phyloP scores from a whole-genome alignment of 352 stramenopile species.

The Phytophthora fragariaefolia region DNA sequence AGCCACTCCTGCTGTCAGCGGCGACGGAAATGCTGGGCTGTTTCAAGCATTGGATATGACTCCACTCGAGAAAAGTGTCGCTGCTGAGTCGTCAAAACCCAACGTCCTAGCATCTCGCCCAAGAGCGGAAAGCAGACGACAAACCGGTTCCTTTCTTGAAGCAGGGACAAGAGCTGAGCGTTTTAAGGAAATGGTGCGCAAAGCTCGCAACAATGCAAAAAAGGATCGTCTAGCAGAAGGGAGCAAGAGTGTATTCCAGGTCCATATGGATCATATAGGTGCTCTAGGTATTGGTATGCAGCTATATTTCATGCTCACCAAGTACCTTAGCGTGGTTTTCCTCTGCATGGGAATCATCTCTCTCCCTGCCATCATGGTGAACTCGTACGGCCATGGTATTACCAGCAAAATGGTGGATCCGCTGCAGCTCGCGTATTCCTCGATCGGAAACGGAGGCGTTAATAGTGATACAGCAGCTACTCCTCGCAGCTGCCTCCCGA shows the following conservation, averaged over 20 bases:
- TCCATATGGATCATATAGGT: conserved; percentile 51
- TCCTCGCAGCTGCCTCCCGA: conserved; percentile 40
- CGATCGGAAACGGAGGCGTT: conserved; percentile 55
- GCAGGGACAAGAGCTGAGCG: conserved; percentile 22
- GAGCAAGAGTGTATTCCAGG: conserved; percentile 39
- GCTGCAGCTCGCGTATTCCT: conserved; percentile 50
- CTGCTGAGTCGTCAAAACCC: neutral
- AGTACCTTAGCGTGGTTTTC: conserved; percentile 48
- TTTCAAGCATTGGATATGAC: conserved; percentile 30
- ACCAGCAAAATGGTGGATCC: conserved; percentile 50
- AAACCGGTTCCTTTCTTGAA: conserved; percentile 14
- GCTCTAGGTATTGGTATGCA: conserved; percentile 61
- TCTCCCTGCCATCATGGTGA: conserved; percentile 49
- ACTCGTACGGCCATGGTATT: conserved; percentile 54
- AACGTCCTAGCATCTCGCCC: conserved; percentile 3
- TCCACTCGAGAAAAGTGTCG: conserved; percentile 17
- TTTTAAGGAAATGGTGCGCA: conserved; percentile 28
- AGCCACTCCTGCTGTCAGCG: neutral
- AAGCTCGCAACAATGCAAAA: conserved; percentile 17
- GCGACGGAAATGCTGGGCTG: neutral
- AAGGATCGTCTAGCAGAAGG: conserved; percentile 48
- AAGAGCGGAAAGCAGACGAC: conserved; percentile 8
- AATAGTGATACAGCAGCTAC: conserved; percentile 33
- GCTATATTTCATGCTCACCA: conserved; percentile 69
- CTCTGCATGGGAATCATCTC: conserved; percentile 49